A percentile compares a stretch with the other conserved stretches of the same genome.
phyloP scores from a whole-genome alignment of 2,329 filamentous ascomycete genomes.

The Curvularia sp. region DNA sequence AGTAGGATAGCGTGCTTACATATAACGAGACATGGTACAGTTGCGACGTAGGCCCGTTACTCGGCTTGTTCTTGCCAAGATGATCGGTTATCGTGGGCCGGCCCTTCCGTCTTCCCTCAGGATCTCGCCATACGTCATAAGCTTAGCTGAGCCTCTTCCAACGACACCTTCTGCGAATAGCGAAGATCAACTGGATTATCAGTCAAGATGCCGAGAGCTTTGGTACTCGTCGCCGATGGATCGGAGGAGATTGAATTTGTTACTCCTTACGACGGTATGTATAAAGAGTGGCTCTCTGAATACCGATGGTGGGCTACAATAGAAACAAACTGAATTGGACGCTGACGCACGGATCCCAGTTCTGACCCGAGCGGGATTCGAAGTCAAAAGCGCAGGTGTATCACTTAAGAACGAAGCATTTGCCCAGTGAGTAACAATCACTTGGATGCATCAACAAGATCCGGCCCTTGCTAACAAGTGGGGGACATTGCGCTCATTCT shows the following conservation, averaged over 20 bases:
- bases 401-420: constrained; percentile 41
- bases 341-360: constrained; percentile 31
- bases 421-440: constrained; percentile 37
- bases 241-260: constrained; percentile 54
- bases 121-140: constrained; percentile 20
- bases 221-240: constrained; percentile 51
- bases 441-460: background rate
- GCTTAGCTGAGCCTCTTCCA: constrained; percentile 1
- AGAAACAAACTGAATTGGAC: background rate
- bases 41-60: background rate
- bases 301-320: background rate
- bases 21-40: background rate
- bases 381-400: constrained; percentile 48
- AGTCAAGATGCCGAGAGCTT: constrained; percentile 42
- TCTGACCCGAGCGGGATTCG: constrained; percentile 49
- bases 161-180: background rate
- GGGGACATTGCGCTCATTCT: background rate
- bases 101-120: constrained; percentile 8
- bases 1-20: background rate
- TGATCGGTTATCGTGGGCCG: background rate
- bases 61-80: constrained; percentile 5
- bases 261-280: constrained; percentile 50
- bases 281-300: no score
- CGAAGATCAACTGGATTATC: background rate
- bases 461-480: background rate